Percentiles rank a stretch among this genome's conserved stretches.
Evolutionary conservation across 345 rosid species (phyloP).

Genomic region (Balakata baccata): DNA sequence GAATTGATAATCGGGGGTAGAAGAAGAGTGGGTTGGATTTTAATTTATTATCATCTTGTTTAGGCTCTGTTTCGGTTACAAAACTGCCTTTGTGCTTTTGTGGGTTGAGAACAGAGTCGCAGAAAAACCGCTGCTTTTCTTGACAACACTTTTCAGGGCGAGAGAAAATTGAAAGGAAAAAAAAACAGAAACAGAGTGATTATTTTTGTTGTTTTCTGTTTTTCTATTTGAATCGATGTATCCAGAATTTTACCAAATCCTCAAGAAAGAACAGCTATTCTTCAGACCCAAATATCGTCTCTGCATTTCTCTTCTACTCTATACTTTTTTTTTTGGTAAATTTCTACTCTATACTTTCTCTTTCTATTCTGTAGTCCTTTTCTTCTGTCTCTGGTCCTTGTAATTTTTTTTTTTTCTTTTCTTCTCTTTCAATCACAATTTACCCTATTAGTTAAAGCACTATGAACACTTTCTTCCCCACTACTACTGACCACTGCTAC

Average conservation of each 20-base stretch:
- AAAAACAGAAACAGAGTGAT: neutral
- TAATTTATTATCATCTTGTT: neutral
- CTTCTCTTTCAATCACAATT: neutral
- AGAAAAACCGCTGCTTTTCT: slow-evolving; percentile 16
- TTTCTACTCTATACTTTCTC: slow-evolving; percentile 2
- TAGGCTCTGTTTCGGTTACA: slow-evolving; percentile 36
- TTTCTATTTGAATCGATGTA: slow-evolving; percentile 22
- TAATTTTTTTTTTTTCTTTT: neutral
- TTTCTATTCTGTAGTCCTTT: slow-evolving; percentile 18
- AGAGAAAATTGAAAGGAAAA: neutral
- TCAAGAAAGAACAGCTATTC: slow-evolving; percentile 22
- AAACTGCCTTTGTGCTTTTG: slow-evolving; percentile 32
- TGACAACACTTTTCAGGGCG: slow-evolving; percentile 20
- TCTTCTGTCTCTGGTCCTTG: slow-evolving; percentile 6
- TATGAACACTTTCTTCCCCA: neutral
- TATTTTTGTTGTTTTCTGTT: slow-evolving; percentile 8
- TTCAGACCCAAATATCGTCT: slow-evolving; percentile 7
- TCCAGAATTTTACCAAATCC: slow-evolving; percentile 33
- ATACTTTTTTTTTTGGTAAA: slow-evolving; percentile 13
- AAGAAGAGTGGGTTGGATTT: neutral
- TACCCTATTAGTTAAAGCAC: neutral
- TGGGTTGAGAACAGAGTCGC: neutral
- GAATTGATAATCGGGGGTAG: slow-evolving; percentile 8
- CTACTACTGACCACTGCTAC: neutral
- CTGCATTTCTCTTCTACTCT: too few species aligned